Evolutionary conservation across 495 filamentous ascomycete species (phyloP), one percentile per base, ranked within the genome.

Genomic region (Amniculicola lignicola): DNA sequence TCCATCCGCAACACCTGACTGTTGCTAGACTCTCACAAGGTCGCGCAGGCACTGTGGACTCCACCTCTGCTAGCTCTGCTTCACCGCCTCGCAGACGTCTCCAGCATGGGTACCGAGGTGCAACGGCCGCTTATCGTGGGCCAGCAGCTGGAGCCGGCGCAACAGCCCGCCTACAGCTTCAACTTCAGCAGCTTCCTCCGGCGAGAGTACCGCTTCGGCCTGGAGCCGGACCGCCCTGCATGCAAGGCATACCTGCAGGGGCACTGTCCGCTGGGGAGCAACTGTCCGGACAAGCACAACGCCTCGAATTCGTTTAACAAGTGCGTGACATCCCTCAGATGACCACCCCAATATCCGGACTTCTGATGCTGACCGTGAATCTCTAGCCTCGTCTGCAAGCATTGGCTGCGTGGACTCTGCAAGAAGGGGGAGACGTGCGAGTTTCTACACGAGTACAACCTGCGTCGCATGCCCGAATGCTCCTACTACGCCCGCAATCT

Each of bases 371-470:
- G 27, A 61, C 46, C 16, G 14, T 37, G n/a, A 16, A 21, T n/a
- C 2, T 29, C 6, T 38, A 83, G 78, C 11, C 79, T 96, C 0
- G 90, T 98, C 51, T 98, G 93, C 83, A 98, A 98, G 74, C 93
- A 97, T 80, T 98, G 94, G 83, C 83, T 97, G 59, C 87, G 94
- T 61, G 90, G 89, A 0, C 84, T 98, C 21, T 98, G 93, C 78
- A 98, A 97, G 70, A 97, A 97, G 71, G 94, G 92, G 29, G 81
- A 93, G 56, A 80, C 81, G 51, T 98, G 93, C 80, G 93, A 96
- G 74, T 98, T 95, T 67, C 77, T 96, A 52, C 93, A 98, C 75
- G 92, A 96, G 74, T 98, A 94, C 78, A 96, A 98, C 77, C 81
- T 98, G 61, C 85, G 93, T 42, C 88, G 90, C 72, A 94, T 95